phyloP scores from a whole-genome alignment of 2,329 filamentous ascomycete species.

The Macrophomina tecta region DNA sequence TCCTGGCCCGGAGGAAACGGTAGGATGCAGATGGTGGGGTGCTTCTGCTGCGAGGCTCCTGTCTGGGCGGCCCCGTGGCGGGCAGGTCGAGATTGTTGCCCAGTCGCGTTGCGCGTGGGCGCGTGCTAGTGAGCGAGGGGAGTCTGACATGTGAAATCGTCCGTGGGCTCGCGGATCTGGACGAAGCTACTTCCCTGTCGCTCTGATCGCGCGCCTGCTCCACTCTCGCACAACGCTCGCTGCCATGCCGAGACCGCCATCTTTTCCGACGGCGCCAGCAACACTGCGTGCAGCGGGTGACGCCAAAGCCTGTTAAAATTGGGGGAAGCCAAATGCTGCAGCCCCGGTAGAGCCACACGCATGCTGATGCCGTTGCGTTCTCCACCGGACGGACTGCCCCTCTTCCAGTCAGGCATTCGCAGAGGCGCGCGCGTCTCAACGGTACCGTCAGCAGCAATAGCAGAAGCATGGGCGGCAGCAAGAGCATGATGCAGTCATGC shows the following conservation, averaged over 20 bases:
- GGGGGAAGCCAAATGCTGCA: not conserved
- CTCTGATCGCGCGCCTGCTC: not conserved
- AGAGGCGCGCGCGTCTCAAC: not conserved
- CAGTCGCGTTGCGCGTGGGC: not conserved
- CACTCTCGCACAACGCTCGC: not conserved
- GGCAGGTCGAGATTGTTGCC: constrained; percentile 7
- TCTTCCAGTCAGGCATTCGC: not conserved
- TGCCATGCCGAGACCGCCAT: not conserved
- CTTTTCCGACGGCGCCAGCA: not conserved
- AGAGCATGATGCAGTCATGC: constrained; percentile 5
- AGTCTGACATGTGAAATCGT: constrained; percentile 21
- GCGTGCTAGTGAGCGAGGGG: not conserved
- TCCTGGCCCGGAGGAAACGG: not conserved
- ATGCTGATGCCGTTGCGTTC: not conserved
- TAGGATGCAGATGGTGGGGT: not conserved
- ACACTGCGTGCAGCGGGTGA: not conserved
- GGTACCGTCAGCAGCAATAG: not conserved
- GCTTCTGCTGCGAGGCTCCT: not conserved
- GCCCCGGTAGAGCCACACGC: not conserved
- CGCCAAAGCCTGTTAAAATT: constrained; percentile 14
- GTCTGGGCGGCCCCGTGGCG: constrained; percentile 2
- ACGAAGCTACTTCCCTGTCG: constrained; percentile 7
- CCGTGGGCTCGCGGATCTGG: constrained; percentile 9
- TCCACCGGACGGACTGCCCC: not conserved
- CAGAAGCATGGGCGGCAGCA: not conserved